phyloP scores from a whole-genome alignment of 1,284 basidiomycete genomes.

The Puccinia horiana region DNA sequence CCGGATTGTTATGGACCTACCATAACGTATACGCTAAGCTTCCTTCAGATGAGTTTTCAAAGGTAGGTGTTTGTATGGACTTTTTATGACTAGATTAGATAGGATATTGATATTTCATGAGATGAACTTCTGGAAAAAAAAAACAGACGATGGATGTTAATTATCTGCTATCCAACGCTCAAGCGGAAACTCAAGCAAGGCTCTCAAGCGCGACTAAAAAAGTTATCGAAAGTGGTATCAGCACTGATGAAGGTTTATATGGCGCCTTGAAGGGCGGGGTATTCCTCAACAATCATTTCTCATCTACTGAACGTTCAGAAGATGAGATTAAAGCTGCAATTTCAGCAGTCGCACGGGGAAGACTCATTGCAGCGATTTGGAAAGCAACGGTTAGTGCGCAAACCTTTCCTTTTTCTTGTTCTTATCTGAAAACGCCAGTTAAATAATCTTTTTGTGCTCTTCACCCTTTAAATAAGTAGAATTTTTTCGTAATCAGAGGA shows the following conservation, averaged over 20 bases:
- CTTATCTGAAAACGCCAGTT: background rate
- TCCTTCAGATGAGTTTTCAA: conserved; percentile 43
- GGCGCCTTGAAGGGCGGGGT: conserved; percentile 44
- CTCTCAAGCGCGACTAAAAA: background rate
- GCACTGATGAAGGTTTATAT: conserved; percentile 40
- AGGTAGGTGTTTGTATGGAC: conserved; percentile 16
- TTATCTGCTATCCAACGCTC: conserved; percentile 44
- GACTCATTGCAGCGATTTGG: conserved; percentile 46
- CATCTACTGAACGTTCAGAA: conserved; percentile 24
- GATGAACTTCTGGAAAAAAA: background rate
- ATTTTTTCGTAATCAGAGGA: conserved; percentile 32
- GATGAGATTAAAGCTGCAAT: conserved; percentile 37
- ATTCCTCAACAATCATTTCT: conserved; percentile 47
- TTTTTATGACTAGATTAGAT: background rate
- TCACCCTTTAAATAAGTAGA: conserved; percentile 3
- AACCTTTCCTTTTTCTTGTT: background rate
- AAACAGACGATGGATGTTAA: conserved; percentile 28
- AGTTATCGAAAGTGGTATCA: conserved; percentile 39
- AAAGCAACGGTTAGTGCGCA: conserved; percentile 30
- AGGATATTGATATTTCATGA: conserved; percentile 10
- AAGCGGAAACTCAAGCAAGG: conserved; percentile 32
- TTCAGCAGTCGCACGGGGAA: conserved; percentile 15
- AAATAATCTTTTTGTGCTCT: background rate
- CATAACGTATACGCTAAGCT: conserved; percentile 41
- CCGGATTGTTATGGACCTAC: conserved; percentile 42